Evolutionary conservation across 306 rosid genomes (phyloP), one percentile per base, ranked within the genome.

Genomic region (Quercus mongolica): DNA sequence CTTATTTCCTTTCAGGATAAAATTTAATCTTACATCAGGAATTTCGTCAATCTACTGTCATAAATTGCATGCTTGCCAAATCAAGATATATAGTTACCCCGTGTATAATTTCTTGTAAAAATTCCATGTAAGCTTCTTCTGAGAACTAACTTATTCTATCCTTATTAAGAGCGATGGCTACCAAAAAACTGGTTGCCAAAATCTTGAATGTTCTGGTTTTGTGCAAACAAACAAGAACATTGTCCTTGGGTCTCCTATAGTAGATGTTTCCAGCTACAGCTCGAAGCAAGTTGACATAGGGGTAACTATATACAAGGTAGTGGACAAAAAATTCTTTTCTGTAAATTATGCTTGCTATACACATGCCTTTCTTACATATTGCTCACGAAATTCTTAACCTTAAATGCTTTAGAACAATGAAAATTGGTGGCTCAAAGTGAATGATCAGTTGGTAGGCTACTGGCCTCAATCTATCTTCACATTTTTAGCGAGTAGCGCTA

Each of bases 381-480:
- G 1, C 8, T 17, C 15, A 52, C 19, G 56, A 17, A 17, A 15
- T 13, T 15, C 58, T 55, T 55, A 14, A 19, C 7, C 19, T 18
- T 55, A 1, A 14, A 2, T 59, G 20, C 26, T 75, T 12, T 52
- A 74, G 79, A n/a, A 74, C 18, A 67, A 2, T 7, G 81, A 80
- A 63, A 18, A 83, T 55, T 83, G 86, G 86, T 83, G 80, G 83
- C 73, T 83, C 13, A 5, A 14, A 25, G 6, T 56, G 6, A 25
- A 26, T 17, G 15, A 28, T 41, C 57, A 78, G 49, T 35, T n/a
- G 46, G 1, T 83, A 13, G 86, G 86, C 9, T 83, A 83, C 31
- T 83, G 83, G 86, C 86, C 83, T 5, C 73, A 23, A 33, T 30
- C 46, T 25, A 63, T 83, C 15, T 54, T 83, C 51, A 58, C 62